Evolutionary conservation across 345 rosid species (phyloP).

Genomic region (Brassica napus): DNA sequence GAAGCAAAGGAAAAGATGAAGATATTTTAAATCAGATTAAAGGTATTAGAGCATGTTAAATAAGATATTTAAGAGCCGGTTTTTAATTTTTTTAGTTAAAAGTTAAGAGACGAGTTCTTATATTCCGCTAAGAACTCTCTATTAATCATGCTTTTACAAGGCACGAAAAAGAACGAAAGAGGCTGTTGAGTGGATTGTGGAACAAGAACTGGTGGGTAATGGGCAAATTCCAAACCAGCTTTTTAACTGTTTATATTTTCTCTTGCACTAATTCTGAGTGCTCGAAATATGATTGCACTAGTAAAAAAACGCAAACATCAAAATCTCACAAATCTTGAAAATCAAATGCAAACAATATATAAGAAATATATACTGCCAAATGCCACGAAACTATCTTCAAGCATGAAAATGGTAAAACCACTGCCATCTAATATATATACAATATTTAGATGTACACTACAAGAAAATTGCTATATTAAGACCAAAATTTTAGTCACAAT

Average conservation of each 20-base stretch:
- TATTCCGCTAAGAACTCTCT: too few species aligned
- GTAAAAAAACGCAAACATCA: neutral
- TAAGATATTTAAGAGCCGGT: too few species aligned
- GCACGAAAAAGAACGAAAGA: slow-evolving; percentile 20
- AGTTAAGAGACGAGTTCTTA: too few species aligned
- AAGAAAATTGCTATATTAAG: too few species aligned
- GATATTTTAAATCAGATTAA: slow-evolving; percentile 18
- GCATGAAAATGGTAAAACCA: neutral
- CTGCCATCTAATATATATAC: neutral
- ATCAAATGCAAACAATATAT: neutral
- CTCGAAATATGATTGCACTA: slow-evolving; percentile 32
- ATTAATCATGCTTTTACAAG: too few species aligned
- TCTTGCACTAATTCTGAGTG: slow-evolving; percentile 34
- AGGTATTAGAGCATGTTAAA: slow-evolving; percentile 1
- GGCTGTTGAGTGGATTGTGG: slow-evolving; percentile 26
- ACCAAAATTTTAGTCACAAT: too few species aligned
- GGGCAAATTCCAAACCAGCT: slow-evolving; percentile 23
- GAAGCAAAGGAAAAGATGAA: slow-evolving; percentile 9
- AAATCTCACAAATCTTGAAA: slow-evolving; percentile 6
- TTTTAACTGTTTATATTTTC: slow-evolving; percentile 29
- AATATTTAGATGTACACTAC: too few species aligned
- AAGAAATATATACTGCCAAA: neutral
- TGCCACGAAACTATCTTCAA: neutral
- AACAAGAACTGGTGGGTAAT: slow-evolving; percentile 23
- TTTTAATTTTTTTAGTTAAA: too few species aligned